Percentiles rank a stretch among this genome's conserved stretches.
Conservation (phyloP, 441 rosid genomes). For the Hura crepitans region DNA sequence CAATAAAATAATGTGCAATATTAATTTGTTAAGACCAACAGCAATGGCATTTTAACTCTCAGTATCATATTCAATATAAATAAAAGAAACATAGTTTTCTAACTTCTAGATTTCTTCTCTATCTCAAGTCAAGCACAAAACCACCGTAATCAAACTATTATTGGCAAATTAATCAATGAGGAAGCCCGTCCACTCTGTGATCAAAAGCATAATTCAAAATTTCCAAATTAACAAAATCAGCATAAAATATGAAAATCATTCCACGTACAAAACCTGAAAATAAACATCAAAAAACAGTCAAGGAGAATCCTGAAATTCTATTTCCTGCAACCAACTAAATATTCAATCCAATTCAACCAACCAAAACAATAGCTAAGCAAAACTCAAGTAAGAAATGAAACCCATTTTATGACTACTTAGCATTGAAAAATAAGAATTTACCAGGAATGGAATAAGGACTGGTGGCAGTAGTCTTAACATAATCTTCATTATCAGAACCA, state of each 20-base stretch:
- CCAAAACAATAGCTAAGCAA: not conserved
- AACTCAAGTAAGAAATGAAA: not conserved
- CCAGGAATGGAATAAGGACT: slow-evolving; percentile 22
- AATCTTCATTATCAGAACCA: slow-evolving; percentile 78
- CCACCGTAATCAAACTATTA: not conserved
- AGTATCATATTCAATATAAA: not conserved
- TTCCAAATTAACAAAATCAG: not conserved
- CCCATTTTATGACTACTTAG: not conserved
- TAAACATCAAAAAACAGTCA: not conserved
- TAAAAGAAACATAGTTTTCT: not conserved
- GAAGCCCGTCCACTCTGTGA: not conserved
- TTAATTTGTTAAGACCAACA: not conserved
- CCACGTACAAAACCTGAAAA: not conserved
- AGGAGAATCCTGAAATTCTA: not conserved
- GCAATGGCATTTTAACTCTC: slow-evolving; percentile 3
- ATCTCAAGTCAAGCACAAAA: not conserved
- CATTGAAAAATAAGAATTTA: not conserved
- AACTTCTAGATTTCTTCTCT: not conserved
- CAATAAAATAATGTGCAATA: not conserved
- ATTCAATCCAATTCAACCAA: not conserved
- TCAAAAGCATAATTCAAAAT: slow-evolving; percentile 4
- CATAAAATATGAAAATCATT: not conserved
- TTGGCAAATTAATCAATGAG: not conserved
- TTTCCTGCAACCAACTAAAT: not conserved
- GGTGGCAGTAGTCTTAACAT: slow-evolving; percentile 47